phyloP scores from a whole-genome alignment of 2,329 filamentous ascomycete genomes.

The Clonostachys sp. region DNA sequence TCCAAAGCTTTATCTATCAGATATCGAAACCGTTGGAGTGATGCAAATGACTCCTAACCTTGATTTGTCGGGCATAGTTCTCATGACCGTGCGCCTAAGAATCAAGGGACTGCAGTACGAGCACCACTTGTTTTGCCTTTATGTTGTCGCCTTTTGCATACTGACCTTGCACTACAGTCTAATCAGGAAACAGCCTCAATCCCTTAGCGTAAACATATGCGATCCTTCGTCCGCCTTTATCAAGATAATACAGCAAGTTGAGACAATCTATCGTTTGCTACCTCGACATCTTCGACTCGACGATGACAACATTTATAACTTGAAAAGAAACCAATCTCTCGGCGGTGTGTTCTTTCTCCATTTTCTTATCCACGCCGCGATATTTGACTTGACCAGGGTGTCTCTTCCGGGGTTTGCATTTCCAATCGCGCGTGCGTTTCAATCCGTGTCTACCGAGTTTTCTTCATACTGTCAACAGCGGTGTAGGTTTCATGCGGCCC shows the following conservation, averaged over 20 bases:
- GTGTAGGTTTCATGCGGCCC: slow-evolving; percentile 12
- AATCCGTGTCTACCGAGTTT: slow-evolving; percentile 10
- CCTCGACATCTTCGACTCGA: neutral
- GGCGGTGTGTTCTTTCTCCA: slow-evolving; percentile 15
- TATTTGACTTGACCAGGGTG: slow-evolving; percentile 13
- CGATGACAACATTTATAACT: slow-evolving; percentile 10
- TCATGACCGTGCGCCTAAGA: slow-evolving; percentile 10
- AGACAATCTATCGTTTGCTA: slow-evolving; percentile 9
- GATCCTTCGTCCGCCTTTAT: slow-evolving; percentile 8
- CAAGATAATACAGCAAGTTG: slow-evolving; percentile 11
- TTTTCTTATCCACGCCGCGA: slow-evolving; percentile 13
- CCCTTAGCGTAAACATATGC: slow-evolving; percentile 5
- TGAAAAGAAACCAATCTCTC: slow-evolving; percentile 7
- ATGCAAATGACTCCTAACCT: slow-evolving; percentile 4
- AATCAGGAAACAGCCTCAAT: slow-evolving; percentile 8
- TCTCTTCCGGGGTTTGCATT: slow-evolving; percentile 16
- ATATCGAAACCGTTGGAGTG: slow-evolving; percentile 7
- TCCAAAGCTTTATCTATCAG: slow-evolving; percentile 2
- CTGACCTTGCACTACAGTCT: slow-evolving; percentile 4
- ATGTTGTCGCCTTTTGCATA: too few relatives aligned
- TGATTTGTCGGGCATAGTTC: slow-evolving; percentile 7
- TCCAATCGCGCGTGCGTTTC: slow-evolving; percentile 12
- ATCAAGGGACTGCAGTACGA: slow-evolving; percentile 10
- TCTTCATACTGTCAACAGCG: slow-evolving; percentile 9
- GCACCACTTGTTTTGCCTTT: neutral